Evolutionary conservation across 257 asterid genomes (phyloP), one percentile per base, ranked within the genome.

Genomic region (Nicotiana sylvestris): DNA sequence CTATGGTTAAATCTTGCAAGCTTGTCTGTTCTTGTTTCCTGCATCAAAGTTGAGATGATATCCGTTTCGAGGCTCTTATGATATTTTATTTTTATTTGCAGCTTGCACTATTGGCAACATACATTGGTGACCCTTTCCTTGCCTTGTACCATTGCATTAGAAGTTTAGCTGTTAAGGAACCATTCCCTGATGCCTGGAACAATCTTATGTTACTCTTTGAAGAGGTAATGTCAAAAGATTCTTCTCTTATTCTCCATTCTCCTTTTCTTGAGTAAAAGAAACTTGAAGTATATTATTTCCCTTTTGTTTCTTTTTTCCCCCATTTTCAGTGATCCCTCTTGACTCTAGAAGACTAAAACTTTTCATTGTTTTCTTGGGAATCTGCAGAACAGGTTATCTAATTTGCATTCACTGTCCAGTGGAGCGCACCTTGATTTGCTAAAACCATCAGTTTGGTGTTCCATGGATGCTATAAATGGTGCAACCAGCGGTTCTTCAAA

Each of bases 171-270:
- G 94, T 92, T 66, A 92, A 92, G 88, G 97, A 94, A 87, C 99
- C 97, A 66, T 95, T 95, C 80, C 99, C 97, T 70, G 98, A 95
- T 83, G 97, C 97, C 78, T 91, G 97, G 97, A 90, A 90, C 78
- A 95, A 95, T 84, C 95, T 95, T 84, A 85, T 91, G 90, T 80
- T 94, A 70, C 94, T 94, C 65, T 92, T 94, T 72, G 98, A 95
- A 86, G 94, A 91, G 95, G 99, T 95, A 87, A 85, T 78, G 25
- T 6, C 39, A 65, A 39, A 56, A 37, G 9, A 33, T 66, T 27
- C 32, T 39, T 18, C 66, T 82, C 33, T 77, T 74, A 5, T 55
- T 3, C 46, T 29, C 60, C 60, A 46, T 61, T 51, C 68, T 66
- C 8, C 66, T 25, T 37, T 21, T 37, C 64, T 49, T 60, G 60